Base-by-base conservation (phyloP, 1,284 basidiomycete species). In the Apiotrichum laibachii region DNA sequence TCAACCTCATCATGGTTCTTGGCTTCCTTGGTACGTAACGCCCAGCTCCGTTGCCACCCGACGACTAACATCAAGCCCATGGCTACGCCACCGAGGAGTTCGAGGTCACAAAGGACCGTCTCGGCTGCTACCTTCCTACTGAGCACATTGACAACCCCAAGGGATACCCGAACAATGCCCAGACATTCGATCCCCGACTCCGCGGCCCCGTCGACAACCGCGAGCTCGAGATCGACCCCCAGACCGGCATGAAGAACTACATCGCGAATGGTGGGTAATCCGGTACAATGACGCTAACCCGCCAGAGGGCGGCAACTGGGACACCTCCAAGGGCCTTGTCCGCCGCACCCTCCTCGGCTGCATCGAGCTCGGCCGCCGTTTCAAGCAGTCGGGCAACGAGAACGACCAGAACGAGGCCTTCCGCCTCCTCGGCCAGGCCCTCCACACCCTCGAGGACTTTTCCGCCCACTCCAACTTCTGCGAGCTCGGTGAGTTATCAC, bases 241-340 rank as follows among this genome's bases (percentile, higher is more conserved):
- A 83, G 12, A 90, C 88, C 0, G 93, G 92, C 7, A 95, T 97
- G 92, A 96, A 96, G 81, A 93, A 93, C 71, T 97, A 95, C 74
- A 93, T 96, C 60, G 90, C 90, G 2, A 94, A 93, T 69, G 86
- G 86, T 84, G 66, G 37, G 75, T 61, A 8, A 15, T 34, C 1
- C 9, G 39, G 48, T n/a, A 19, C 19, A 8, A 31, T 19, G 3
- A 12, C 18, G 21, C 61, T 63, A n/a, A 63, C 55, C 15, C 16
- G 35, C 6, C 46, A 76, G 89, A 92, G 70, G 76, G 82, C 39
- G 87, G 88, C 7, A 64, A 72, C 26, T 97, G 92, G 91, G 90
- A 92, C 65, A 96, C 93, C 0, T 92, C 90, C 2, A 89, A 88
- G 65, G 87, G 85, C 0, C 85, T 92, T 22, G 86, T 95, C 35